Evolutionary conservation across 352 stramenopile genomes (phyloP).

Genomic region (Thalassiosira oceanica): DNA sequence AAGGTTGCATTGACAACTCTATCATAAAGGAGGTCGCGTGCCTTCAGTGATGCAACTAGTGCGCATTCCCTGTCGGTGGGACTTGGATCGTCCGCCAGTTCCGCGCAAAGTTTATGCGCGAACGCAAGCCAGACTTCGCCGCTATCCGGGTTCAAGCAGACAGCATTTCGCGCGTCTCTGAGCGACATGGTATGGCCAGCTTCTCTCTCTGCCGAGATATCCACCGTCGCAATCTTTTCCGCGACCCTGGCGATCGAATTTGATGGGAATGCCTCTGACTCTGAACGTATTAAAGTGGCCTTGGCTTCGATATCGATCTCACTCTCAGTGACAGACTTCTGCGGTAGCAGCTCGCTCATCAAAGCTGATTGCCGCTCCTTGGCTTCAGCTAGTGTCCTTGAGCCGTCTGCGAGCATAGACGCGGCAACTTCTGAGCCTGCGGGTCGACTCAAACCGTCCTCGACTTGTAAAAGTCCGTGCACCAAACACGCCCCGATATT

Average conservation of each 20-base stretch:
- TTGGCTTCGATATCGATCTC: conserved; percentile 6
- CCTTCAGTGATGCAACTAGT: conserved; percentile 27
- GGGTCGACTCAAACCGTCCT: conserved; percentile 17
- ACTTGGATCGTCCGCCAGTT: background rate
- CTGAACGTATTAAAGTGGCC: conserved; percentile 2
- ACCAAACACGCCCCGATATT: conserved; percentile 39
- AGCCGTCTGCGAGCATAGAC: conserved; percentile 9
- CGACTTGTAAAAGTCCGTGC: conserved; percentile 20
- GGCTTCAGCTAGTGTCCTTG: conserved; percentile 3
- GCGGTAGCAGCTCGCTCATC: background rate
- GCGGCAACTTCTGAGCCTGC: background rate
- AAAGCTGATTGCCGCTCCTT: background rate
- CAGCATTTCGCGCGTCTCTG: conserved; percentile 19
- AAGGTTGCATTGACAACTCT: conserved; percentile 35
- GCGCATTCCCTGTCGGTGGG: conserved; percentile 6
- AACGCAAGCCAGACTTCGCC: conserved; percentile 46
- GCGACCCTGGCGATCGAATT: conserved; percentile 21
- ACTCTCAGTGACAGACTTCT: conserved; percentile 18
- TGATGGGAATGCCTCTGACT: conserved; percentile 21
- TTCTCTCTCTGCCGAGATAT: background rate
- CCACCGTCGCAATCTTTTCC: conserved; percentile 1
- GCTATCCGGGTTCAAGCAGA: conserved; percentile 45
- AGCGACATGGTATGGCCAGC: conserved; percentile 2
- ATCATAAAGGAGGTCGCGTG: conserved; percentile 24
- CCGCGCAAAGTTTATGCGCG: conserved; percentile 19